phyloP scores from a whole-genome alignment of 208 protist species.

The Leishmania aethiopica region DNA sequence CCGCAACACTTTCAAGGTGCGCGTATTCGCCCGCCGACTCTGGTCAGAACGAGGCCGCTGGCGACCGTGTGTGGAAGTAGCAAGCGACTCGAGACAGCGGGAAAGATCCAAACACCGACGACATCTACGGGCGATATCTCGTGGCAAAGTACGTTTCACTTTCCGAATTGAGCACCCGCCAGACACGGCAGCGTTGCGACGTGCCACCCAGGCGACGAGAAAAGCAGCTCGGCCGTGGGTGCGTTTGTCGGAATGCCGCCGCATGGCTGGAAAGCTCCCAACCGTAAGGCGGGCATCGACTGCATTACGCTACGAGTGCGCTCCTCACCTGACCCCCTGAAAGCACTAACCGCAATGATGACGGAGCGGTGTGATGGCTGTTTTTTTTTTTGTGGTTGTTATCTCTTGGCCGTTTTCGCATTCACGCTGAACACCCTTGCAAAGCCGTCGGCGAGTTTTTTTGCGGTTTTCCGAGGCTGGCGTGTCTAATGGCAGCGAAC shows the following conservation, averaged over 20 bases:
- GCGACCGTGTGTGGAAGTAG: neutral
- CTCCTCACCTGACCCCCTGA: too few relatives aligned
- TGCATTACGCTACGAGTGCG: neutral
- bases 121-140: neutral
- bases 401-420: too few relatives aligned
- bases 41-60: neutral
- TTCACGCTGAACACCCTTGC: too few relatives aligned
- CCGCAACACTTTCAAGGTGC: neutral
- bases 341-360: too few relatives aligned
- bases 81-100: neutral
- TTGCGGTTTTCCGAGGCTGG: too few relatives aligned
- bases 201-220: too few relatives aligned
- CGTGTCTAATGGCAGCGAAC: too few relatives aligned
- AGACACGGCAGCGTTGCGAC: neutral
- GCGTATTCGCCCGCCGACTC: neutral
- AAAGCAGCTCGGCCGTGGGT: neutral
- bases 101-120: neutral
- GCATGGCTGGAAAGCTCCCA: neutral
- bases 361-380: too few relatives aligned
- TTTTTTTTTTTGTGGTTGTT: too few relatives aligned
- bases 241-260: neutral
- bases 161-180: neutral
- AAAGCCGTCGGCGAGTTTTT: too few relatives aligned
- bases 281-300: neutral
- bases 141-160: slow-evolving; percentile 6